Evolutionary conservation across 495 filamentous ascomycete genomes (phyloP).

Genomic region (Hyaloscypha bicolor): DNA sequence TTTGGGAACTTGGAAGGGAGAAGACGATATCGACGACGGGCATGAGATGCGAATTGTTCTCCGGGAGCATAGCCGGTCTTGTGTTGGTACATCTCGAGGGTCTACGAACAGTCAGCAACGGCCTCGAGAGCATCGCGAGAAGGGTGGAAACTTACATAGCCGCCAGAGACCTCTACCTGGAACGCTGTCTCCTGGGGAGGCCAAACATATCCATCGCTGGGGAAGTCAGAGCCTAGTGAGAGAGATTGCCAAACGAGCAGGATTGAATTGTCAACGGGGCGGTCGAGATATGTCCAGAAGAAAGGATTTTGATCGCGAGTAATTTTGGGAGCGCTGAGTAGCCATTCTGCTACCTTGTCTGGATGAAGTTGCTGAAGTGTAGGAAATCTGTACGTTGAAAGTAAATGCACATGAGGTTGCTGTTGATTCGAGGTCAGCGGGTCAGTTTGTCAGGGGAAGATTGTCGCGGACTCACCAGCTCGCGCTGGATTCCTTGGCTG

Average conservation of each 20-base stretch:
- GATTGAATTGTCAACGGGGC: conserved; percentile 76
- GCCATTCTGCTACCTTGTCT: conserved; percentile 72
- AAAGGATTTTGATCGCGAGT: conserved; percentile 75
- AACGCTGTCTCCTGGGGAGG: conserved; percentile 73
- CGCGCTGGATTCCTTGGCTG: conserved; percentile 60
- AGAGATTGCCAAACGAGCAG: conserved; percentile 86
- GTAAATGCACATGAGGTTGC: conserved; percentile 85
- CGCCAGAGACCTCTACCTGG: conserved; percentile 66
- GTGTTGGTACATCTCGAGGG: conserved; percentile 82
- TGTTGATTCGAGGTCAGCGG: conserved; percentile 33
- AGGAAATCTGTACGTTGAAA: conserved; percentile 77
- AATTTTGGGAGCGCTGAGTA: conserved; percentile 78
- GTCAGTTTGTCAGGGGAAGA: background rate
- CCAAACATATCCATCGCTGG: conserved; percentile 94
- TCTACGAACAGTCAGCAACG: conserved; percentile 35
- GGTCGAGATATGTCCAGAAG: conserved; percentile 88
- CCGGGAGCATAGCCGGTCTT: conserved; percentile 73
- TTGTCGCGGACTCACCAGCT: conserved; percentile 55
- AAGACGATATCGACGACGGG: conserved; percentile 82
- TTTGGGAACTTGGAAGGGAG: conserved; percentile 61
- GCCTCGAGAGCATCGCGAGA: background rate
- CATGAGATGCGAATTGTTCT: conserved; percentile 71
- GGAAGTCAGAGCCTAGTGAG: conserved; percentile 65
- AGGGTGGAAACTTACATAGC: conserved; percentile 62
- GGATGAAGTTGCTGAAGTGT: conserved; percentile 64